These are phyloP conservation scores for Thoreauomyces humboldtii DNA, from an alignment of 192 early-diverging fungal species.

Conservation along the genomic window DNA sequence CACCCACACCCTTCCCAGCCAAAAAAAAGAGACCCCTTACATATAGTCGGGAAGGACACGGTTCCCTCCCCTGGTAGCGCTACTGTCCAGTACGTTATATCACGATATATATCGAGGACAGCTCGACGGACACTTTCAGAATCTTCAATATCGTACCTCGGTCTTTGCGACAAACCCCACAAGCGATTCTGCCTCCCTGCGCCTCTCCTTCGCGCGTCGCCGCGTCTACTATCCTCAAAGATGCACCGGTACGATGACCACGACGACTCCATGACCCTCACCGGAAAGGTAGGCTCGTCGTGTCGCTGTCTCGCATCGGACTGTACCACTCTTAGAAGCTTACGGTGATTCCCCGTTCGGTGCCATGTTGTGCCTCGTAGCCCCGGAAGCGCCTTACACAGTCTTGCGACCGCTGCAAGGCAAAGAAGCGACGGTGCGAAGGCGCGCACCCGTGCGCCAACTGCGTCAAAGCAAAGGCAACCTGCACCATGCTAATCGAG, in stretches of 20 bases:
- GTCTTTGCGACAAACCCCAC: not conserved
- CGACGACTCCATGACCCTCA: constrained; percentile 1
- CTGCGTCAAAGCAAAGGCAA: constrained; percentile 33
- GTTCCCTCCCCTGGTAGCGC: no score
- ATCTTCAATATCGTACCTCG: no score
- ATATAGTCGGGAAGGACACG: no score
- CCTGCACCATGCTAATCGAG: constrained; percentile 45
- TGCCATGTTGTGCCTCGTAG: constrained; percentile 5
- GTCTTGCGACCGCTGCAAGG: constrained; percentile 42
- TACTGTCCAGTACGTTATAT: no score
- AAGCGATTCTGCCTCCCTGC: not conserved
- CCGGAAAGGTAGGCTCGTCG: not conserved
- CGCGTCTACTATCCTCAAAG: not conserved
- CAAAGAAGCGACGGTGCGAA: constrained; percentile 44
- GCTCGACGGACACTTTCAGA: no score
- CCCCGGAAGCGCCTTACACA: constrained; percentile 43
- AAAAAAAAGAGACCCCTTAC: no score
- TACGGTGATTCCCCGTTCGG: no score
- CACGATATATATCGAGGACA: no score
- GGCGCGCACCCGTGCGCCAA: constrained; percentile 37
- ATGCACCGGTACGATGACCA: not conserved
- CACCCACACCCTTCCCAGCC: no score
- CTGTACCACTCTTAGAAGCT: no score
- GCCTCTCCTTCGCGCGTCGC: not conserved
- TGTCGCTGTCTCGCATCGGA: not conserved